Percentiles rank a stretch among this genome's conserved stretches.
Evolutionary conservation across 2,329 filamentous ascomycete genomes (phyloP).

Genomic region (Neonectria coccinea): DNA sequence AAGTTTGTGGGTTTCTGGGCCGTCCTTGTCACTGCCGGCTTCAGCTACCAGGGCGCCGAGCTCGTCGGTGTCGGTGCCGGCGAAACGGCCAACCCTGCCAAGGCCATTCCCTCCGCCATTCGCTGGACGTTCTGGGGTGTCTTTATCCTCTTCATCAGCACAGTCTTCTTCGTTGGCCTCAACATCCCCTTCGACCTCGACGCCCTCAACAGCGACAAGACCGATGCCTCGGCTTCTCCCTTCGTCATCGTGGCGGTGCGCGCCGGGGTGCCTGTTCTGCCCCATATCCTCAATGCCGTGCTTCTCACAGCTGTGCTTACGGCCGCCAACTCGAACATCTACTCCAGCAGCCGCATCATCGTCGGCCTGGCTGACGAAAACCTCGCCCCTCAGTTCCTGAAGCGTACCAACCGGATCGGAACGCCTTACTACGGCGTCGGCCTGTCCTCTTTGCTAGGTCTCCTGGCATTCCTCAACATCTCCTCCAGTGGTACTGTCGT

Average conservation of each 20-base stretch:
- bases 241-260: slow-evolving; percentile 70
- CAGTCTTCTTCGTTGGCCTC: slow-evolving; percentile 78
- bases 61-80: slow-evolving; percentile 83
- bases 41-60: slow-evolving; percentile 79
- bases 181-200: slow-evolving; percentile 73
- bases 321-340: slow-evolving; percentile 82
- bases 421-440: slow-evolving; percentile 73
- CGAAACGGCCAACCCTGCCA: slow-evolving; percentile 78
- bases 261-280: slow-evolving; percentile 73
- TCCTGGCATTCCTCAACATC: slow-evolving; percentile 76
- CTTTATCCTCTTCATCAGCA: slow-evolving; percentile 73
- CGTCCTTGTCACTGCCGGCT: slow-evolving; percentile 75
- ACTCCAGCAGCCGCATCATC: slow-evolving; percentile 76
- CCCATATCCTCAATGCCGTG: slow-evolving; percentile 80
- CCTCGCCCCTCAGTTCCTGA: slow-evolving; percentile 71
- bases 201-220: slow-evolving; percentile 62
- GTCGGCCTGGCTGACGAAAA: slow-evolving; percentile 74
- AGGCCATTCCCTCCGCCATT: slow-evolving; percentile 78
- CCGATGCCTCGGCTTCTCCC: slow-evolving; percentile 73
- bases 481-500: slow-evolving; percentile 68
- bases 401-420: slow-evolving; percentile 69
- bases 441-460: slow-evolving; percentile 65
- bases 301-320: slow-evolving; percentile 83
- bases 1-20: slow-evolving; percentile 78
- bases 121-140: slow-evolving; percentile 82